phyloP scores from a whole-genome alignment of 495 filamentous ascomycete species.

The Penicillium ochrochloron region DNA sequence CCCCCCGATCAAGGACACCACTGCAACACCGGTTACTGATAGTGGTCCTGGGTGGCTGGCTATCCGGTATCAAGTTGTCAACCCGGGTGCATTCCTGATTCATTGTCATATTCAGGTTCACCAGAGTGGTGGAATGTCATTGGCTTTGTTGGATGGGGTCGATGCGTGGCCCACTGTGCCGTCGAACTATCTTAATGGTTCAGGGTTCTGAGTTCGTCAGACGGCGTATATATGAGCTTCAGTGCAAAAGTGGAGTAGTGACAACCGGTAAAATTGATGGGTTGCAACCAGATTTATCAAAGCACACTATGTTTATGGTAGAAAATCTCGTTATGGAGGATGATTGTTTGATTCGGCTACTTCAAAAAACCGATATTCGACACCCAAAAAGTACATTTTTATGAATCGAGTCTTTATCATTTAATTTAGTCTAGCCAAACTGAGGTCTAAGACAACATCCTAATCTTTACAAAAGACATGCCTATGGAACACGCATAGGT shows the following conservation, averaged over 20 bases:
- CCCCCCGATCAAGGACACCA: slow-evolving; percentile 57
- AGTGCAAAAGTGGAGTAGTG: too few relatives aligned
- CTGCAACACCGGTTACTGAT: slow-evolving; percentile 40
- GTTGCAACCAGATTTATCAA: too few relatives aligned
- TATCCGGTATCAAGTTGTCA: slow-evolving; percentile 60
- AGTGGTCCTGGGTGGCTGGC: slow-evolving; percentile 53
- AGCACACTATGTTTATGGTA: not conserved
- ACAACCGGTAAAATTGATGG: too few relatives aligned
- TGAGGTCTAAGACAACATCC: too few relatives aligned
- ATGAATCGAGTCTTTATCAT: too few relatives aligned
- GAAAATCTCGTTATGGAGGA: not conserved
- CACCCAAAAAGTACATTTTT: too few relatives aligned
- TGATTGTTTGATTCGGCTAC: not conserved
- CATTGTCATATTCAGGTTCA: slow-evolving; percentile 68
- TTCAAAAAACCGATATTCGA: not conserved
- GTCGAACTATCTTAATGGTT: slow-evolving; percentile 30
- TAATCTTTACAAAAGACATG: too few relatives aligned
- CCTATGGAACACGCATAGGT: too few relatives aligned
- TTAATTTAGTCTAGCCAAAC: too few relatives aligned
- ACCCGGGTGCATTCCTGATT: slow-evolving; percentile 62
- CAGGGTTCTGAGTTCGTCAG: slow-evolving; percentile 21
- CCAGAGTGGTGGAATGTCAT: slow-evolving; percentile 58
- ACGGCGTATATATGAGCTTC: too few relatives aligned
- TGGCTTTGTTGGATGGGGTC: slow-evolving; percentile 60
- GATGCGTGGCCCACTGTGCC: slow-evolving; percentile 57